Evolutionary conservation across 805 yeast genomes (phyloP).

Genomic region (Yarrowia phangngaensis): DNA sequence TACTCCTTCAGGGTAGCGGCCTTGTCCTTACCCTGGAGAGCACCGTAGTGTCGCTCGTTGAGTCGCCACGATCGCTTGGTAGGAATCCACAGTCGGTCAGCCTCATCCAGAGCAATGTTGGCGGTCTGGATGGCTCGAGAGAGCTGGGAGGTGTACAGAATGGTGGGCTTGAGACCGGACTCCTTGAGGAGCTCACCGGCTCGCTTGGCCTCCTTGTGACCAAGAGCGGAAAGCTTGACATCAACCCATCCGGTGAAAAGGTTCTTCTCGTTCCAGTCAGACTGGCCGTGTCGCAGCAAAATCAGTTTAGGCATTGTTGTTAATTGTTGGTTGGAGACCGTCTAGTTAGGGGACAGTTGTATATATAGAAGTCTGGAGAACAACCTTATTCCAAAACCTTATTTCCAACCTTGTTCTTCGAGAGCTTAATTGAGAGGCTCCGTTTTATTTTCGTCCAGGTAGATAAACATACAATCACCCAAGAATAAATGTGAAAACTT

Average conservation of each 20-base stretch:
- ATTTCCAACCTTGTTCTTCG: neutral
- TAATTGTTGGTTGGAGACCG: neutral
- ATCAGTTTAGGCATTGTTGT: conserved; percentile 54
- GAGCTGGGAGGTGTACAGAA: conserved; percentile 84
- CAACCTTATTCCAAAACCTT: conserved; percentile 5
- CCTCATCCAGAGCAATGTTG: conserved; percentile 81
- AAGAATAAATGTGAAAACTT: too few relatives aligned
- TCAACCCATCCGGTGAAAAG: conserved; percentile 99
- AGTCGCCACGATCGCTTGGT: conserved; percentile 95
- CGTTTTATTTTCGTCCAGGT: too few relatives aligned
- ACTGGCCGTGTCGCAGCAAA: conserved; percentile 97
- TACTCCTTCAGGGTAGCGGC: conserved; percentile 82
- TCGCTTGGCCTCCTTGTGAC: conserved; percentile 84
- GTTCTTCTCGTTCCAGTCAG: conserved; percentile 98
- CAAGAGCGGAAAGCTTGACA: conserved; percentile 75
- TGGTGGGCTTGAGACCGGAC: conserved; percentile 78
- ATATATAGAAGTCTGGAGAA: conserved; percentile 15
- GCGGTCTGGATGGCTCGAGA: conserved; percentile 97
- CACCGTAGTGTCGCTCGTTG: conserved; percentile 99
- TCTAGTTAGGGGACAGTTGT: neutral
- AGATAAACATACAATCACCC: too few relatives aligned
- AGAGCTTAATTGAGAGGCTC: too few relatives aligned
- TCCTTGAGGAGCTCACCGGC: conserved; percentile 92
- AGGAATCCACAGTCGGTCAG: conserved; percentile 88
- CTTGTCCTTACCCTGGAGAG: conserved; percentile 96